Base-by-base conservation (phyloP, 257 asterid species). In the Fraxinus pennsylvanica region DNA sequence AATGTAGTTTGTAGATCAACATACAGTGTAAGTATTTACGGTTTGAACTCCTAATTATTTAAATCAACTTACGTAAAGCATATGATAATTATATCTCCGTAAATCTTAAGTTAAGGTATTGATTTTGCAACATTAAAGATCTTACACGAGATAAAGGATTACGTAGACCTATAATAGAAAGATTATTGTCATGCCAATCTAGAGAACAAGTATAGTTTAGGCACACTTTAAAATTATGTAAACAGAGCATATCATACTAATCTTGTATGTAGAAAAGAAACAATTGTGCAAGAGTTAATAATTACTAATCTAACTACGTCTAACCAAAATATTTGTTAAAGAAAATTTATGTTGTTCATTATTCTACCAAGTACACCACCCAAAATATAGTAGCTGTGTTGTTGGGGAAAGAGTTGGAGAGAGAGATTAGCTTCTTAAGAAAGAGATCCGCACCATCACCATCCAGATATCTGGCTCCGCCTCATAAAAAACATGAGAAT, bases 391-490 rank as follows among this genome's bases (percentile, higher is more conserved):
- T 73, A 63, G 71, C 81, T 79, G 59, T 41, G 43, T 69, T 70
- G 79, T 33, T 29, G 80, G 76, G 79, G 27, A 68, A 72, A 72
- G 73, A 30, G 22, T 61, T 8, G 17, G 68, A 21, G 68, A 59
- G 68, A 78, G 43, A 70, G 74, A n/a, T 27, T 36, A 29, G 82
- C 27, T 80, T 68, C 76, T 45, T 36, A 9, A 78, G 80, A 41
- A 74, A 80, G 72, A 59, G 68, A 21, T 33, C 6, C 92, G 14
- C 84, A 95, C 98, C 99, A 94, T 88, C 81, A 94, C 95, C 96
- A 96, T 96, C 99, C 99, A 96, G 83, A 96, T 91, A 91, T 96
- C 98, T 35, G 92, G 96, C 76, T 96, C 99, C 45, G 97, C 92
- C 87, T 96, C 99, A 57, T 89, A 90, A 73, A 96, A 96, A 71